Evolutionary conservation across 176 grass and related monocot species (phyloP), one percentile per base, ranked within the genome.

Genomic region (Eremochloa ophiuroides): DNA sequence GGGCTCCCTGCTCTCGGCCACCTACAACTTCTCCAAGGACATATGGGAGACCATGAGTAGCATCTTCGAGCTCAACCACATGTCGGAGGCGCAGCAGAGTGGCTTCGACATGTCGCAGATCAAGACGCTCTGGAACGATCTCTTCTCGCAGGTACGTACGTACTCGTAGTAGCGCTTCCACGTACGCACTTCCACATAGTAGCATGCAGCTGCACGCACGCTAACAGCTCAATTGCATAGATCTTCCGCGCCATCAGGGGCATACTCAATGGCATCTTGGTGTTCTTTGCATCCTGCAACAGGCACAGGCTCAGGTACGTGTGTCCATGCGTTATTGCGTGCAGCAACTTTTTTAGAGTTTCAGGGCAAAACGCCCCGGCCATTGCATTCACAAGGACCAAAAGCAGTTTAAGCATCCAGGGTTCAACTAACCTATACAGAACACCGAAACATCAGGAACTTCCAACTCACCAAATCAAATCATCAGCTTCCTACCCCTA

Each of bases 301-400:
- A 83, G 92, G 67, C 94, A 97, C 65, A 87, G 87, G 20, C 83
- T 97, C 48, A 94, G 94, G 94, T 97, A 86, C 27, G n/a, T n/a
- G n/a, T n/a, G n/a, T n/a, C n/a, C n/a, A n/a, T n/a, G n/a, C n/a
- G n/a, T n/a, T n/a, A n/a, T n/a, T n/a, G n/a, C n/a, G n/a, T n/a
- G n/a, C n/a, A n/a, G n/a, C n/a, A n/a, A n/a, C n/a, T n/a, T n/a
- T n/a, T n/a, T n/a, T n/a, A n/a, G n/a, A n/a, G n/a, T n/a, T n/a
- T n/a, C n/a, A n/a, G n/a, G n/a, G n/a, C n/a, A n/a, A n/a, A n/a
- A n/a, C n/a, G n/a, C n/a, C n/a, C n/a, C n/a, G n/a, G n/a, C n/a
- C n/a, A n/a, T n/a, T n/a, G n/a, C n/a, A n/a, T n/a, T n/a, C n/a
- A n/a, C n/a, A n/a, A n/a, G n/a, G n/a, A n/a, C n/a, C n/a, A n/a